Evolutionary conservation across 2,329 filamentous ascomycete genomes (phyloP), one percentile per base, ranked within the genome.

Genomic region (Thermothelomyces thermophilus): DNA sequence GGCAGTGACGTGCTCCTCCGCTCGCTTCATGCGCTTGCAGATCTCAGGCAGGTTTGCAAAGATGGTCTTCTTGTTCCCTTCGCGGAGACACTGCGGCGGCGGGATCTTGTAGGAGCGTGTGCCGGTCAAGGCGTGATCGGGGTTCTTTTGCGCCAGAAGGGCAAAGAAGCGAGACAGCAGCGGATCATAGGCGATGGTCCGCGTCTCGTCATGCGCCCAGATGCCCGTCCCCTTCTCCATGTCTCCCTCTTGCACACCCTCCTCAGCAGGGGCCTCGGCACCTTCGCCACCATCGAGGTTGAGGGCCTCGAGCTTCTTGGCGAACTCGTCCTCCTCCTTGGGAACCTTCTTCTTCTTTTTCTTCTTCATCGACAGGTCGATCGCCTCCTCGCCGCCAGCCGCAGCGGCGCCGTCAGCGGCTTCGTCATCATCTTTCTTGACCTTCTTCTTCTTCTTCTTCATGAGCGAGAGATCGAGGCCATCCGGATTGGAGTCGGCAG

Each of bases 21-120:
- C 90, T 70, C 93, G 83, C 84, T 98, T 98, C 90, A 98, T 97
- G 64, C 91, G 84, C 80, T 95, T 95, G 80, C 90, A 95, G 65
- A 98, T 97, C 68, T 98, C 93, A 68, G 89, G 83, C 66, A 98
- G 93, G 76, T 98, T 98, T 76, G 91, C 93, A 66, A 98, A 98
- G 66, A 98, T 95, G 56, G 93, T 98, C 84, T 95, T 95, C 82
- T 95, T 94, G 83, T 98, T 98, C 69, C 93, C 93, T 90, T 98
- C 93, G 74, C 93, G 90, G 66, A 97, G 83, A 74, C 93, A 97
- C 76, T 98, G 93, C 44, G 93, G 93, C 46, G 93, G 93, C 46
- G 93, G 93, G 62, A 98, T 98, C 83, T 97, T 97, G 83, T 97
- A 98, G 71, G 87, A 94, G 79, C 90, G 93, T 64, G 84, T 83